phyloP scores from a whole-genome alignment of 2,329 filamentous ascomycete genomes.

The Aspergillus persii region DNA sequence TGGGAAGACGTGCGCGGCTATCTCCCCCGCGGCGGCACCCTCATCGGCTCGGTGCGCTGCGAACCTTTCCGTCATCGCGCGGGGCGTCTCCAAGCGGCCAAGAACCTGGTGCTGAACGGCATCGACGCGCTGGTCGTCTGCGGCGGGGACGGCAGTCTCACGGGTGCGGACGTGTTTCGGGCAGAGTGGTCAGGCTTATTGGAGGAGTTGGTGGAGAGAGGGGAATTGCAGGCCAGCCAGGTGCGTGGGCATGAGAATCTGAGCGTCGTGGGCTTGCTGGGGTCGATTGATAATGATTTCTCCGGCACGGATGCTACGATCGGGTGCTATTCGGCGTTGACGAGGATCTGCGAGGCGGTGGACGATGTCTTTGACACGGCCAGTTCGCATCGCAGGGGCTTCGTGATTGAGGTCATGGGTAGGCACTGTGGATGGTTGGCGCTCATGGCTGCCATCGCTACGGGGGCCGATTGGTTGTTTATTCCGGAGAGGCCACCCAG shows the following conservation, averaged over 20 bases:
- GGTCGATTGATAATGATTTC: conserved; percentile 97
- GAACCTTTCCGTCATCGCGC: conserved; percentile 86
- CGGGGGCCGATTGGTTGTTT: conserved; percentile 93
- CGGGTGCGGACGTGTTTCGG: conserved; percentile 88
- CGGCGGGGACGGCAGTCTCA: conserved; percentile 91
- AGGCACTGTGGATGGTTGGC: conserved; percentile 96
- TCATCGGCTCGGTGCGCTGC: conserved; percentile 92
- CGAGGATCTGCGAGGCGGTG: conserved; percentile 89
- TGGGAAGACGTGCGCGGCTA: conserved; percentile 95
- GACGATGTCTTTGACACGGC: conserved; percentile 91
- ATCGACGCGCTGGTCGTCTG: conserved; percentile 96
- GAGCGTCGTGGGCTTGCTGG: conserved; percentile 93
- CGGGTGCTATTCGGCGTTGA: conserved; percentile 88
- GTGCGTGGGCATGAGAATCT: conserved; percentile 75
- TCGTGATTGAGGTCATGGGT: conserved; percentile 98
- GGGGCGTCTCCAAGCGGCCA: conserved; percentile 79
- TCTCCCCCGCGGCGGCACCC: conserved; percentile 89
- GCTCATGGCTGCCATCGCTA: conserved; percentile 90
- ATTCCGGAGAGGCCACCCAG: conserved; percentile 89
- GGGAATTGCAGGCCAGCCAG: conserved; percentile 68
- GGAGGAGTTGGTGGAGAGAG: conserved; percentile 73
- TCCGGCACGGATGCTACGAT: conserved; percentile 96
- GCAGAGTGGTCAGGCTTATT: conserved; percentile 85
- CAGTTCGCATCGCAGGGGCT: conserved; percentile 90
- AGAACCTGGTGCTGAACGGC: conserved; percentile 87